Base-by-base conservation (phyloP, 371 early-diverging fungal species). In the Rhizopus arrhizus region DNA sequence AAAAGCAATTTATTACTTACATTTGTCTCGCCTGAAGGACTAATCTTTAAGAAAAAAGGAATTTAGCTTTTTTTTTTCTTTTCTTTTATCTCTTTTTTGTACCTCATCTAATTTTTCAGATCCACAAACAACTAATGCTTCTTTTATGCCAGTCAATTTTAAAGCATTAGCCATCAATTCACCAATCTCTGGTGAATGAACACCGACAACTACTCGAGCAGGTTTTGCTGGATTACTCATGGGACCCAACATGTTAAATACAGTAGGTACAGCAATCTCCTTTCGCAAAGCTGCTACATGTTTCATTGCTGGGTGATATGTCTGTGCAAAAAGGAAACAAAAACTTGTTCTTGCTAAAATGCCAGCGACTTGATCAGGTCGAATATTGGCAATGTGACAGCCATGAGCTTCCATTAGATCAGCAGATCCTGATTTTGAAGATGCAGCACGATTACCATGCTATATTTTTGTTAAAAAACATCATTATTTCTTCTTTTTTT, bases 401-500 rank as follows among this genome's bases (percentile, higher is more conserved):
- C 91, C 93, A 51, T 92, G 72, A 38, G 88, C 84, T 76, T 96
- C 96, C 67, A 97, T 83, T 22, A 97, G 79, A 68, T 98, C 97
- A 0, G 97, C 96, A 2, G 96, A 95, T 3, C 98, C 98, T 58
- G 92, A 94, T 58, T 84, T 81, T 2, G 97, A 96, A 5, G 96
- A 94, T n/a, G 97, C 88, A 4, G 96, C 90, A 45, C 95, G 81
- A 78, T 94, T 97, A 31, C 97, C 98, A 76, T 95, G 96, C 93
- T 93, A 65, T 6, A 28, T 35, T 46, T 15, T 40, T 16, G 8
- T 50, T 15, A 38, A 46, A 59, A 36, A 41, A 41, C 43, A 31
- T 3, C 46, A 33, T 5, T n/a, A n/a, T n/a, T n/a, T n/a, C n/a
- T n/a, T n/a, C n/a, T n/a, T n/a, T n/a, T 7, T 42, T 16, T 6